Evolutionary conservation across 345 rosid species (phyloP), one percentile per base, ranked within the genome.

Genomic region (Geranium rotundifolium): DNA sequence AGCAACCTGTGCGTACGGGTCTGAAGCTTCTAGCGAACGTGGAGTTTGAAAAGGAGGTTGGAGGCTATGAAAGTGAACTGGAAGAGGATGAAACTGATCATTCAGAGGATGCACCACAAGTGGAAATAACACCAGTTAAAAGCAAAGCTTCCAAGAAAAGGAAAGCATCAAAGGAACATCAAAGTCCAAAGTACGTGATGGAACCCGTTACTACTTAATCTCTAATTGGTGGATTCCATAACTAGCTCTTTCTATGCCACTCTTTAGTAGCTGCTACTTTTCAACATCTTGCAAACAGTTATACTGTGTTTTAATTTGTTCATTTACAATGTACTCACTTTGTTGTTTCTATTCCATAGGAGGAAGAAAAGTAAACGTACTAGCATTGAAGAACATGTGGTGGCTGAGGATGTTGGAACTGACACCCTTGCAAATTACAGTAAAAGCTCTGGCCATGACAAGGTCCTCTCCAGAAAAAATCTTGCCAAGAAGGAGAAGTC

Each of bases 1-100:
- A 79, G 58, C 80, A 37, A 30, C 75, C 77, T 4, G 65, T 59
- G 23, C 56, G 7, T 61, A 58, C 69, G 0, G 83, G 69, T 54
- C 63, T 67, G 69, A 79, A 72, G 71, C 85, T 85, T 67, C 77
- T 95, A 16, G 82, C 83, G 4, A 77, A 75, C 77, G 95, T 80
- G 74, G 96, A 86, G 50, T 86, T 90, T 62, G 70, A 78, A 29
- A 76, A 81, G 77, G 93, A 82, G 73, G 58, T 70, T 19, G 85
- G 85, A 50, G 89, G 88, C 19, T 80, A 81, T 72, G 77, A 74
- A 63, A 85, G 88, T 74, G 90, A 90, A 27, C 66, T 72, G 2
- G 86, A 82, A 69, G 93, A 81, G 49, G 82, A 75, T 34, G 41
- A 34, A 34, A 8, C 41, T 34, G 41, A 34, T 8, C 41, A 4